Evolutionary conservation across 1,284 basidiomycete genomes (phyloP).

Genomic region (Xerocomus cyaneibrunnescens): DNA sequence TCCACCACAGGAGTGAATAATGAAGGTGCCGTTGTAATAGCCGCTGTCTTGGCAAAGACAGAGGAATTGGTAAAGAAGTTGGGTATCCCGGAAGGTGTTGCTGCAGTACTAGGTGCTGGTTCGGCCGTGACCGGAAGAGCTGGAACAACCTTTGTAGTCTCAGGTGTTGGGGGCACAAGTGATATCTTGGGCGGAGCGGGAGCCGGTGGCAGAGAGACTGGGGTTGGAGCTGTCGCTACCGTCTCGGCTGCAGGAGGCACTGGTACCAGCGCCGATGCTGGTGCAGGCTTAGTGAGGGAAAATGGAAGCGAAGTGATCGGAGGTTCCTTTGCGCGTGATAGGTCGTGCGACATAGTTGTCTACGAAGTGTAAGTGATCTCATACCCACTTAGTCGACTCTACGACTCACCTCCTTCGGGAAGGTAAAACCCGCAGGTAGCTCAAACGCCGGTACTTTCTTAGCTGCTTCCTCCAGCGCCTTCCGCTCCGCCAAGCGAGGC

Average conservation of each 20-base stretch:
- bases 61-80: conserved; percentile 51
- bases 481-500: conserved; percentile 42
- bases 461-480: conserved; percentile 50
- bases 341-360: conserved; percentile 37
- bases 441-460: conserved; percentile 56
- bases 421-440: conserved; percentile 63
- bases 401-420: conserved; percentile 58
- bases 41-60: conserved; percentile 33
- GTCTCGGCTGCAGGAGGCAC: conserved; percentile 3
- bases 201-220: conserved; percentile 5
- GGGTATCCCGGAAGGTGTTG: conserved; percentile 37
- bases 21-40: conserved; percentile 4
- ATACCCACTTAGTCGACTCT: background rate
- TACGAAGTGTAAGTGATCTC: conserved; percentile 23
- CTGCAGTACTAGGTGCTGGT: conserved; percentile 4
- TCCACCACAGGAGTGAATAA: conserved; percentile 9
- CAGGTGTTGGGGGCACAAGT: conserved; percentile 34
- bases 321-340: conserved; percentile 56
- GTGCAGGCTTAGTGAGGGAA: conserved; percentile 48
- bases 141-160: conserved; percentile 18
- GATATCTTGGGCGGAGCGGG: conserved; percentile 24
- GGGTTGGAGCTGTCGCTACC: conserved; percentile 1
- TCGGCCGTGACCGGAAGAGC: conserved; percentile 13
- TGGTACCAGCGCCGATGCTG: conserved; percentile 5
- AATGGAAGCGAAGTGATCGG: conserved; percentile 66